Base-by-base conservation (phyloP, 129 eudicot genomes). In the Flaveria bidentis region DNA sequence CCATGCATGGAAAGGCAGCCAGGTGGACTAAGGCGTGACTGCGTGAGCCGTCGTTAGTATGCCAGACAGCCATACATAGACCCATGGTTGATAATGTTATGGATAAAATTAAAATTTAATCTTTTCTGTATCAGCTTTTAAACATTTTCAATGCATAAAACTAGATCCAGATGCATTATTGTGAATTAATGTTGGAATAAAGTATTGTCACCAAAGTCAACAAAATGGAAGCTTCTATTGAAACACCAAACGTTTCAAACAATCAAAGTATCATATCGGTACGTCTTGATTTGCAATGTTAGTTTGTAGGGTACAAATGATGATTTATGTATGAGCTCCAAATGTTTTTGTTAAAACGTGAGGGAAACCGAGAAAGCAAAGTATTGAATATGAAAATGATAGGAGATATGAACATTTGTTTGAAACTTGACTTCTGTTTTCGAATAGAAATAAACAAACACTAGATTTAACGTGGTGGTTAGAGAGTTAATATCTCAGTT, bases 261-360 rank as follows among this genome's bases (percentile, higher is more conserved):
- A 13, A 17, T 47, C 33, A 63, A 63, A 63, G 14, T 49, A 14
- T 2, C 9, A 33, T 69, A 57, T 39, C 10, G 9, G 25, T 61
- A 46, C 69, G 41, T 23, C 53, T 61, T 71, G 26, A 16, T 5
- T 10, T 25, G 53, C 36, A 25, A 33, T n/a, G 47, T 36, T 15
- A 33, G 69, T 64, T 30, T 64, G 69, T 64, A 36, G 6, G 5
- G 45, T 23, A 33, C 25, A 51, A 14, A 26, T 44, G 4, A 65
- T 44, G 67, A 56, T 11, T 20, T 47, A 25, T 53, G 69, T 26
- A 30, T 69, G 76, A 16, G 46, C 36, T 78, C 76, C 71, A 78
- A 22, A 70, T 58, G 61, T 45, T 78, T 55, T 78, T 69, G 82
- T 55, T 80, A 53, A 65, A 73, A 73, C 83, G 83, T 80, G 75